A percentile compares a stretch with the other conserved stretches of the same genome.
Evolutionary conservation across 352 stramenopile genomes (phyloP).

Genomic region (Pythium aristosporum): DNA sequence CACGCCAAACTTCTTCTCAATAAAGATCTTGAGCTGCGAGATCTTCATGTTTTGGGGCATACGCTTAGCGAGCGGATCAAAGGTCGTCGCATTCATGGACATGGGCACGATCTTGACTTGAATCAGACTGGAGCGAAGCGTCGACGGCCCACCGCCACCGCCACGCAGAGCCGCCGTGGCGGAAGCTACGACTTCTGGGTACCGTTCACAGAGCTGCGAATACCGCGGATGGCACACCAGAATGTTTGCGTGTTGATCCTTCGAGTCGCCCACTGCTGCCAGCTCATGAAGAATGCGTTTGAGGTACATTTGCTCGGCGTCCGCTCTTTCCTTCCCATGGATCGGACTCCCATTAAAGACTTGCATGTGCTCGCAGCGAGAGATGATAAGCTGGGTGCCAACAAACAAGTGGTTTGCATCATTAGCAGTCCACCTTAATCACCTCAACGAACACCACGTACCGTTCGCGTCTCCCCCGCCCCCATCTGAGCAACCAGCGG

Average conservation of each 20-base stretch:
- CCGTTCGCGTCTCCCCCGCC: slow-evolving; percentile 58
- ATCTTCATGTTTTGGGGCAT: slow-evolving; percentile 80
- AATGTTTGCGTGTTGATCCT: slow-evolving; percentile 32
- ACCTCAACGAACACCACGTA: slow-evolving; percentile 8
- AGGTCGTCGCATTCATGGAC: slow-evolving; percentile 67
- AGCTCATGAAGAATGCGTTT: slow-evolving; percentile 79
- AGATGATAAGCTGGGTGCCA: slow-evolving; percentile 47
- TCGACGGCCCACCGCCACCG: slow-evolving; percentile 29
- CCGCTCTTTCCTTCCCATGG: slow-evolving; percentile 53
- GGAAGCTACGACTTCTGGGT: slow-evolving; percentile 43
- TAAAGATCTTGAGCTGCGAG: slow-evolving; percentile 63
- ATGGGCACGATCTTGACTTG: slow-evolving; percentile 69
- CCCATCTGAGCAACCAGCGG: slow-evolving; percentile 67
- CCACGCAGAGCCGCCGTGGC: slow-evolving; percentile 22
- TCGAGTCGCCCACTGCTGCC: slow-evolving; percentile 33
- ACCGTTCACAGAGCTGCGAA: slow-evolving; percentile 39
- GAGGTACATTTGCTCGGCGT: slow-evolving; percentile 82
- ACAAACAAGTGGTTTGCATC: background rate
- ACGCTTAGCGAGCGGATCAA: slow-evolving; percentile 65
- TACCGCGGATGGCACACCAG: slow-evolving; percentile 52
- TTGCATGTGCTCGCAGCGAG: slow-evolving; percentile 44
- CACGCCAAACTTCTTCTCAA: slow-evolving; percentile 77
- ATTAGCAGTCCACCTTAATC: background rate
- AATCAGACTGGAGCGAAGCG: slow-evolving; percentile 57
- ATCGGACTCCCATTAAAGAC: slow-evolving; percentile 73